phyloP scores from a whole-genome alignment of 1,284 basidiomycete genomes.

The Ganoderma meredithae region DNA sequence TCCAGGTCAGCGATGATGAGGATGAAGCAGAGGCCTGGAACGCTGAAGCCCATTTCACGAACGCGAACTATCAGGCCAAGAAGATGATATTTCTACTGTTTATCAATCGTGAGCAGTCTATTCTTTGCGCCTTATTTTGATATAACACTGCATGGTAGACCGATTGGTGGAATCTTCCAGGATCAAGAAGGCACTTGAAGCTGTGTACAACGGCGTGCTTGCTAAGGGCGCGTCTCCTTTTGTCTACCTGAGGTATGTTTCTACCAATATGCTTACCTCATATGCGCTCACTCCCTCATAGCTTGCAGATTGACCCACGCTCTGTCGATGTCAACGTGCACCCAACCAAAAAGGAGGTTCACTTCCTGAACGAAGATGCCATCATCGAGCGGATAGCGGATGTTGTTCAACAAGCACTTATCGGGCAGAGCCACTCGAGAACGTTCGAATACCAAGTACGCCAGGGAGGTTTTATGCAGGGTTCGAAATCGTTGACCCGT shows the following conservation, averaged over 20 bases:
- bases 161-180: slow-evolving; percentile 91
- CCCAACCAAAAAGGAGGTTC: slow-evolving; percentile 97
- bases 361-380: slow-evolving; percentile 92
- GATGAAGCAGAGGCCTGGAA: slow-evolving; percentile 56
- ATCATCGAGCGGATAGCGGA: slow-evolving; percentile 87
- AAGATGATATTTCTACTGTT: slow-evolving; percentile 91
- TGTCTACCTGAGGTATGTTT: slow-evolving; percentile 84
- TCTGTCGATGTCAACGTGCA: slow-evolving; percentile 98
- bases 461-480: neutral
- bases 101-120: slow-evolving; percentile 87
- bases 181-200: slow-evolving; percentile 90
- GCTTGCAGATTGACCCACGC: slow-evolving; percentile 85
- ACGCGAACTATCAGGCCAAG: slow-evolving; percentile 90
- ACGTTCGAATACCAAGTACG: slow-evolving; percentile 86
- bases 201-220: slow-evolving; percentile 86
- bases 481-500: neutral
- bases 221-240: slow-evolving; percentile 94
- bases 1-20: slow-evolving; percentile 36
- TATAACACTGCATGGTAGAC: slow-evolving; percentile 56
- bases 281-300: slow-evolving; percentile 38
- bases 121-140: neutral
- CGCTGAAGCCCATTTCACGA: slow-evolving; percentile 83
- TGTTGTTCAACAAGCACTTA: slow-evolving; percentile 71
- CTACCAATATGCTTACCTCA: neutral
- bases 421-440: slow-evolving; percentile 72